Conservation (phyloP, 805 yeast species). For the Scheffersomyces amazonensis region DNA sequence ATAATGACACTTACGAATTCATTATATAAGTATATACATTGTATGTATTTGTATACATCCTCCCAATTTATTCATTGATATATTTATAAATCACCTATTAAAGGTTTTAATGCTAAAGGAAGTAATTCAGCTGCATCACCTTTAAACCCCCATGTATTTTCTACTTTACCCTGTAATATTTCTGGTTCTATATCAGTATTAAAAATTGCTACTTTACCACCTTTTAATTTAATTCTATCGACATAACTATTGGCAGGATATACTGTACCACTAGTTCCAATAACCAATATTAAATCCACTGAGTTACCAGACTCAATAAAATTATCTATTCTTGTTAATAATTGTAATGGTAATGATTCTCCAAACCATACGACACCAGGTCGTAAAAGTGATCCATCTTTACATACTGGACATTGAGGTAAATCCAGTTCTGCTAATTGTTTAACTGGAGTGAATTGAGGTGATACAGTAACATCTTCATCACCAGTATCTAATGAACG, state of each 20-base stretch:
- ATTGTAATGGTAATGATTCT: constrained; percentile 70
- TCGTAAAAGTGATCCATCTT: constrained; percentile 56
- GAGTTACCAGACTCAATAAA: constrained; percentile 49
- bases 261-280: constrained; percentile 81
- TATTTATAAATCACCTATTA: constrained; percentile 17
- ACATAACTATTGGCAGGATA: constrained; percentile 95
- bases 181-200: constrained; percentile 62
- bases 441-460: constrained; percentile 48
- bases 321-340: constrained; percentile 66
- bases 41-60: not conserved
- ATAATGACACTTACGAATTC: not conserved
- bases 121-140: constrained; percentile 79
- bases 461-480: constrained; percentile 22
- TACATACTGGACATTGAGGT: constrained; percentile 78
- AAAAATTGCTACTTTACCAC: constrained; percentile 83
- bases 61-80: too few relatives aligned
- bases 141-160: constrained; percentile 61
- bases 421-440: constrained; percentile 48
- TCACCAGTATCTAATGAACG: constrained; percentile 8
- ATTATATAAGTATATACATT: not conserved
- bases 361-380: constrained; percentile 97
- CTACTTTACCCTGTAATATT: constrained; percentile 38
- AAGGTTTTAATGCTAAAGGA: constrained; percentile 63
- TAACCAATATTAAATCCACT: constrained; percentile 74
- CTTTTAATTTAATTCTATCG: constrained; percentile 66